Conservation (phyloP, 345 rosid genomes). For the Syzygium aqueum region DNA sequence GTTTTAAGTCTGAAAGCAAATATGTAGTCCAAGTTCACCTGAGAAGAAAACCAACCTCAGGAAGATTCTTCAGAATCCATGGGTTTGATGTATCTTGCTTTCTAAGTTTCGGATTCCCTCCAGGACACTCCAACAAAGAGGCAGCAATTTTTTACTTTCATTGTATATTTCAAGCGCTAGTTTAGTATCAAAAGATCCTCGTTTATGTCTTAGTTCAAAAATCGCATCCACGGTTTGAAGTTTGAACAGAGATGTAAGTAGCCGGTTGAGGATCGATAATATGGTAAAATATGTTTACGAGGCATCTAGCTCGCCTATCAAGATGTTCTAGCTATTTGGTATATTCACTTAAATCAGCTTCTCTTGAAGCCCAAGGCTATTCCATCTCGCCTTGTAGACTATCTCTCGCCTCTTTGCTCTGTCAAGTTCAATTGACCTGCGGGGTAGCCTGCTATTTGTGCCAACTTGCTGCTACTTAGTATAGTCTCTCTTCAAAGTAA, state of each 20-base stretch:
- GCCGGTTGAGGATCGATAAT: not conserved
- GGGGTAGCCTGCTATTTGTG: not conserved
- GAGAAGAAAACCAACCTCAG: not conserved
- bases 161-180: not conserved
- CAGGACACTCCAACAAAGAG: not conserved
- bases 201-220: not conserved
- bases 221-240: not conserved
- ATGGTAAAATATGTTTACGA: not conserved
- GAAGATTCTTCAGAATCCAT: not conserved
- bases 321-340: not conserved
- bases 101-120: not conserved
- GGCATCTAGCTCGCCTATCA: not conserved
- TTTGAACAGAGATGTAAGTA: not conserved
- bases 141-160: not conserved
- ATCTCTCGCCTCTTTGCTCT: too few relatives aligned
- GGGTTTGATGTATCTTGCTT: not conserved
- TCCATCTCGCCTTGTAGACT: not conserved
- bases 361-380: not conserved
- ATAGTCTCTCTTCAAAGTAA: not conserved
- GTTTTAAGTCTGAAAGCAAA: not conserved
- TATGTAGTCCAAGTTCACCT: not conserved
- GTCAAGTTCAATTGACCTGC: not conserved
- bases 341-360: not conserved
- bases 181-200: not conserved
- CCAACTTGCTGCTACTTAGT: not conserved